Percentiles rank a stretch among this genome's conserved stretches.
phyloP scores from a whole-genome alignment of 1,139 yeast species.

The Saccharomycopsis hybrid region DNA sequence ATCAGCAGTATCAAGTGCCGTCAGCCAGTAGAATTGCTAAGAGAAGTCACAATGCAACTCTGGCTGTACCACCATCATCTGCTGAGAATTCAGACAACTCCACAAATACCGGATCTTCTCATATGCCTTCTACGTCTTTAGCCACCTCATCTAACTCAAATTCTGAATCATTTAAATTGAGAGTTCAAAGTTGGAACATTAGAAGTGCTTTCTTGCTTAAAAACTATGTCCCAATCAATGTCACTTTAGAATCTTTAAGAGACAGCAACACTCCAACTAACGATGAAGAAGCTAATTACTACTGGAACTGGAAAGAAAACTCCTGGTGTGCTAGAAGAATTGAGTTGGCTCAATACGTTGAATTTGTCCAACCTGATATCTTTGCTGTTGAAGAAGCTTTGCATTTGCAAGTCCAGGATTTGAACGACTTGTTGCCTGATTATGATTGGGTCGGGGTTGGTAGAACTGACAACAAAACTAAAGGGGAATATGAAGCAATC shows the following conservation, averaged over 20 bases:
- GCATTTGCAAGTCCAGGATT: slow-evolving; percentile 28
- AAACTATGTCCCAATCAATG: slow-evolving; percentile 1
- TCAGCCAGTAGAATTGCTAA: too few relatives aligned
- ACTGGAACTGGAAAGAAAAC: slow-evolving; percentile 24
- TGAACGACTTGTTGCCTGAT: slow-evolving; percentile 22
- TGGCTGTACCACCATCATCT: slow-evolving; percentile 15
- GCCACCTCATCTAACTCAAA: background rate
- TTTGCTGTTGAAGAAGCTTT: slow-evolving; percentile 31
- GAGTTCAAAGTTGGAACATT: slow-evolving; percentile 16
- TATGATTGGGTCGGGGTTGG: slow-evolving; percentile 40
- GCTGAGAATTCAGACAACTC: slow-evolving; percentile 24
- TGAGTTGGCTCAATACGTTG: slow-evolving; percentile 29
- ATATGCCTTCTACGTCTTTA: background rate
- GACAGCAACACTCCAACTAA: slow-evolving; percentile 20
- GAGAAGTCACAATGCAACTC: too few relatives aligned
- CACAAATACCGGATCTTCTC: slow-evolving; percentile 18
- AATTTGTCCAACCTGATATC: slow-evolving; percentile 28
- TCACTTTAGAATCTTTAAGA: slow-evolving; percentile 21
- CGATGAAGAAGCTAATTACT: slow-evolving; percentile 24
- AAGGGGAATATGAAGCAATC: slow-evolving; percentile 44
- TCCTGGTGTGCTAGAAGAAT: slow-evolving; percentile 31
- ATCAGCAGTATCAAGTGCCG: too few relatives aligned
- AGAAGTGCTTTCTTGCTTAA: slow-evolving; percentile 12
- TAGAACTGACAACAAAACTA: slow-evolving; percentile 39
- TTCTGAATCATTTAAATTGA: slow-evolving; percentile 1